Conservation (phyloP, 2,329 filamentous ascomycete genomes). For the Colletotrichum truncatum region DNA sequence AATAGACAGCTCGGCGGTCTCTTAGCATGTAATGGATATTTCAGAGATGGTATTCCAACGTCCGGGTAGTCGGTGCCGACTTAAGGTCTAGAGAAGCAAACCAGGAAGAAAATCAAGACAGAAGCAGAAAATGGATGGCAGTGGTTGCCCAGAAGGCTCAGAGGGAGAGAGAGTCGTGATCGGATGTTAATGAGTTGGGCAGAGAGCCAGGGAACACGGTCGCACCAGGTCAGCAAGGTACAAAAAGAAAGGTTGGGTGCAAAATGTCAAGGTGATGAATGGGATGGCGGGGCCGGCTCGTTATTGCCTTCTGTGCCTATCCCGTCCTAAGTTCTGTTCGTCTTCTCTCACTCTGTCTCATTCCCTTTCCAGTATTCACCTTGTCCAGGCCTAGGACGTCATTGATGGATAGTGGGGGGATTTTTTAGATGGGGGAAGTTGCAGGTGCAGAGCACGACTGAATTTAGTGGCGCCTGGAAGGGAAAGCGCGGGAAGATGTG, state of each 20-base stretch:
- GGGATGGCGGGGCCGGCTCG: conserved; percentile 4
- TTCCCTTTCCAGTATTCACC: background rate
- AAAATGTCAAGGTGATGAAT: background rate
- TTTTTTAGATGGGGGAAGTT: too few species aligned
- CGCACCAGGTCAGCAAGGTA: background rate
- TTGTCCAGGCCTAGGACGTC: conserved; percentile 16
- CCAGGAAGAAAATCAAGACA: too few species aligned
- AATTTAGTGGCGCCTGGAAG: background rate
- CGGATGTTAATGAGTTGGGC: too few species aligned
- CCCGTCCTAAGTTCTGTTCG: background rate
- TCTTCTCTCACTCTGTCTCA: background rate
- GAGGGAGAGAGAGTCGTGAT: background rate
- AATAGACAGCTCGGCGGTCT: too few species aligned
- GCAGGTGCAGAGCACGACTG: conserved; percentile 3
- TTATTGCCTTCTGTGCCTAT: background rate
- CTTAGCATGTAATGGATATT: too few species aligned
- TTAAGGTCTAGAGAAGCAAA: too few species aligned
- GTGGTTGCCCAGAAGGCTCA: too few species aligned
- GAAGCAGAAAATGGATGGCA: too few species aligned
- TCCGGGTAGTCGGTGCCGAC: too few species aligned
- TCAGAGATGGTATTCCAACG: too few species aligned
- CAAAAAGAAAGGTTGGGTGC: background rate
- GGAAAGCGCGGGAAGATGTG: background rate
- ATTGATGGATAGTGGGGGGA: conserved; percentile 12
- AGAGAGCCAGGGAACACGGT: background rate